Base-by-base conservation (phyloP, 768 basidiomycete genomes). In the Cubamyces sp. region DNA sequence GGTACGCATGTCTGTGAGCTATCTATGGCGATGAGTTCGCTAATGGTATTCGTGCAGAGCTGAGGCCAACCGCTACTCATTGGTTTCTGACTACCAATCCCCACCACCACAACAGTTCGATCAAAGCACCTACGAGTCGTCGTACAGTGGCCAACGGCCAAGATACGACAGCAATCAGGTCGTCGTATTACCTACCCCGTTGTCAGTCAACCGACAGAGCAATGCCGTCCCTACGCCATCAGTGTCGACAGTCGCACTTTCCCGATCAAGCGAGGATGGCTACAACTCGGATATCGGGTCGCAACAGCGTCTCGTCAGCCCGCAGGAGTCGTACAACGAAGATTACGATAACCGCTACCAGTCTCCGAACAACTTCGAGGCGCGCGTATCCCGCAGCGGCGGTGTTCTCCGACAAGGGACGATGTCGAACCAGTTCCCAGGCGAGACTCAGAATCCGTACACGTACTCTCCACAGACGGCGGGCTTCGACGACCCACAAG, bases 61-160 rank as follows among this genome's bases (percentile, higher is more conserved):
- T 7, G 74, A 73, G 16, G 76, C 74, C 55, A 82, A 84, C 64
- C 82, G 94, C 21, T 88, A 91, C 69, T 96, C 94, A 12, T 73
- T 90, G 70, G 84, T 86, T 18, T 96, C 63, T 93, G 2, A 87
- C 54, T 93, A 95, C 66, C 80, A 83, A n/a, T 86, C 85, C 61
- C 78, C 84, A 28, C 74, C 77, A 49, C 81, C 79, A n/a, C 76
- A 79, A 54, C 77, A 76, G 15, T 77, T 79, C 64, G 86, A 91
- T 65, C 73, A 80, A 12, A 87, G 83, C 66, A 90, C 89, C 3
- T 66, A 84, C 45, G 89, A 92, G 40, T 87, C 85, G 15, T 75
- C 80, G 5, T 78, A 73, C 62, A 60, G 49, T 45, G 70, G 68
- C n/a, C 77, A 74, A 40, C 84, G 90, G 11, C 81, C 79, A 23